These are phyloP conservation scores for Leucogyrophana mollusca DNA, from an alignment of 768 basidiomycete species.

Conservation along the genomic window DNA sequence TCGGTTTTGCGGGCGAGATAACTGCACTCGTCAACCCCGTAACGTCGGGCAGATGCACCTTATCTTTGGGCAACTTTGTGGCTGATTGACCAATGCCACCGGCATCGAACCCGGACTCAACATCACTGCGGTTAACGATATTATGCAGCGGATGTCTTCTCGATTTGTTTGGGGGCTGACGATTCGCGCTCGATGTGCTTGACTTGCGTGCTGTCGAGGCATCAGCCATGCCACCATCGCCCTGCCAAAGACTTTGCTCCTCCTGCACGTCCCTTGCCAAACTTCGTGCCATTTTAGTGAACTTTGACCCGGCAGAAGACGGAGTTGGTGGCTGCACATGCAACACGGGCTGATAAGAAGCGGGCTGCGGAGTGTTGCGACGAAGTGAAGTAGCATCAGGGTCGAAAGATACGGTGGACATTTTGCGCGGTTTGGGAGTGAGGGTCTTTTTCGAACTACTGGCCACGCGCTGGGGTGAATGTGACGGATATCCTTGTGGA, in stretches of 20 bases:
- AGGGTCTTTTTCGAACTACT: constrained; percentile 19
- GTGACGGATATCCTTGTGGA: background rate
- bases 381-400: constrained; percentile 24
- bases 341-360: constrained; percentile 44
- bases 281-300: constrained; percentile 58
- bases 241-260: constrained; percentile 28
- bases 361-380: constrained; percentile 19
- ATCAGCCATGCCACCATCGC: constrained; percentile 4
- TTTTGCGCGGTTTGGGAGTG: constrained; percentile 33
- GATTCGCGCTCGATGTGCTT: background rate
- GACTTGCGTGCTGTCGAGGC: constrained; percentile 1
- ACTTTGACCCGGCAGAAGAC: constrained; percentile 51
- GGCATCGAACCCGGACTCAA: constrained; percentile 7
- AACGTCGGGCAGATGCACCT: constrained; percentile 73
- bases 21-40: constrained; percentile 82
- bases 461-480: background rate
- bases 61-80: constrained; percentile 31
- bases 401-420: constrained; percentile 26
- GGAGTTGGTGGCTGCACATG: constrained; percentile 63
- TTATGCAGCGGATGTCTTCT: constrained; percentile 41
- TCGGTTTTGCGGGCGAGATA: constrained; percentile 64
- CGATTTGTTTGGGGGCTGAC: background rate
- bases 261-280: constrained; percentile 54
- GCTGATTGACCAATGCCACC: constrained; percentile 9
- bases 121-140: constrained; percentile 23